These are phyloP conservation scores for Trichosporon inkin DNA, from an alignment of 1,284 basidiomycete species.

Conservation along the genomic window DNA sequence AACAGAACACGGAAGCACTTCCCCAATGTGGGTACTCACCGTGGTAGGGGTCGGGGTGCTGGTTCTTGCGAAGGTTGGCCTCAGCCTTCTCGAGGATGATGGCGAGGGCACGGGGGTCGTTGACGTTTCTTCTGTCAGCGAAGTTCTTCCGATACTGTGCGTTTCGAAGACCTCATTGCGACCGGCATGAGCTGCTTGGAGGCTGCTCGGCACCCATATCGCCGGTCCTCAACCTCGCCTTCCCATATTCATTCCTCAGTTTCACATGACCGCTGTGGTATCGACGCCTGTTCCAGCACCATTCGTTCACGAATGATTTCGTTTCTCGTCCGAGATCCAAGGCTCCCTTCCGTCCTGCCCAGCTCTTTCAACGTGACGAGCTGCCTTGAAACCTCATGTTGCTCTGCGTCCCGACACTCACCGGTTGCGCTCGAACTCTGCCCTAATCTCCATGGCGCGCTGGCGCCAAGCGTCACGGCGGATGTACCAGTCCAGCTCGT, in stretches of 20 bases:
- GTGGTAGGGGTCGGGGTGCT: constrained; percentile 88
- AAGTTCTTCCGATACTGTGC: neutral
- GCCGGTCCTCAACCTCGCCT: no score
- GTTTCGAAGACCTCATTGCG: no score
- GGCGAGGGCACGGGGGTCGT: constrained; percentile 79
- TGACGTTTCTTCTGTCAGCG: constrained; percentile 62
- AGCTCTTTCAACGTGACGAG: no score
- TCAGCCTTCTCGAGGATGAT: constrained; percentile 78
- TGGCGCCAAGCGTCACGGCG: constrained; percentile 78
- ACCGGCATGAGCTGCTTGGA: no score
- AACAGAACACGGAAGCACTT: neutral
- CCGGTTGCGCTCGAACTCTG: constrained; percentile 89
- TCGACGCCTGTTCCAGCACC: neutral
- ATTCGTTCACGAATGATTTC: neutral
- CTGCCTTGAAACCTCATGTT: no score
- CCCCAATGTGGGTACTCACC: constrained; percentile 56
- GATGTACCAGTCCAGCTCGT: constrained; percentile 84
- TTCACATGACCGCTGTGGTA: no score
- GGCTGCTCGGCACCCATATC: neutral
- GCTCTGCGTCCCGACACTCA: constrained; percentile 49
- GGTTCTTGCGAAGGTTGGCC: constrained; percentile 61
- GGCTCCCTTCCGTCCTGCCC: neutral
- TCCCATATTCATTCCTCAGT: no score
- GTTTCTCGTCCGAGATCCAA: neutral
- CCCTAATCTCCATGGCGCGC: constrained; percentile 76